These are phyloP conservation scores for Ogataea ganodermae DNA, from an alignment of 805 yeast species.

Conservation along the genomic window DNA sequence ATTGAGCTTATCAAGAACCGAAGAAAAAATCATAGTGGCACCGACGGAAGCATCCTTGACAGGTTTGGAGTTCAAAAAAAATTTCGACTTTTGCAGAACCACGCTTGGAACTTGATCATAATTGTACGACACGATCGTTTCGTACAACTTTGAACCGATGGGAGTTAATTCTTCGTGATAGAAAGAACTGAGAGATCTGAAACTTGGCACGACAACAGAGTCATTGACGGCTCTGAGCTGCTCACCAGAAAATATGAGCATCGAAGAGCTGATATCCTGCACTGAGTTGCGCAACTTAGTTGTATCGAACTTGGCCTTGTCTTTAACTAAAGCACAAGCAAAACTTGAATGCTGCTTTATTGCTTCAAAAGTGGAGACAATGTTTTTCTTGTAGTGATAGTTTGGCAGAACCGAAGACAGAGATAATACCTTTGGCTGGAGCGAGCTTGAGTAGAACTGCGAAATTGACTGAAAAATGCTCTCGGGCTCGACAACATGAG, in stretches of 20 bases:
- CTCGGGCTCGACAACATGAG: conserved; percentile 4
- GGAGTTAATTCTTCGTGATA: background rate
- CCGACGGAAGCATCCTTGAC: background rate
- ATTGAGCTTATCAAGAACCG: background rate
- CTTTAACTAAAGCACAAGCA: background rate
- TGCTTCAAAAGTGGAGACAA: background rate
- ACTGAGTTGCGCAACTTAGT: too few species aligned
- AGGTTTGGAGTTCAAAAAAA: background rate
- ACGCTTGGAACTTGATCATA: background rate
- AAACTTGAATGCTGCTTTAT: background rate
- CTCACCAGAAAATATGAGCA: background rate
- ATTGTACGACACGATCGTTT: background rate
- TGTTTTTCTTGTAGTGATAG: background rate
- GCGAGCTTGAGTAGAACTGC: background rate
- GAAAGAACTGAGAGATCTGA: background rate
- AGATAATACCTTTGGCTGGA: background rate
- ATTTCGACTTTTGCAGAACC: background rate
- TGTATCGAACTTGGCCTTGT: background rate
- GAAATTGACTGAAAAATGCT: background rate
- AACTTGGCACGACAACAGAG: background rate
- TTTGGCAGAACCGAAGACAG: background rate
- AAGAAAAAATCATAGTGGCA: background rate
- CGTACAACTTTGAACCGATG: background rate
- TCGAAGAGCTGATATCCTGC: background rate
- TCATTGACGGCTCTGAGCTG: background rate